Evolutionary conservation across 169 alveolate species (phyloP), one percentile per base, ranked within the genome.

Genomic region (Eimeria necatrix): DNA sequence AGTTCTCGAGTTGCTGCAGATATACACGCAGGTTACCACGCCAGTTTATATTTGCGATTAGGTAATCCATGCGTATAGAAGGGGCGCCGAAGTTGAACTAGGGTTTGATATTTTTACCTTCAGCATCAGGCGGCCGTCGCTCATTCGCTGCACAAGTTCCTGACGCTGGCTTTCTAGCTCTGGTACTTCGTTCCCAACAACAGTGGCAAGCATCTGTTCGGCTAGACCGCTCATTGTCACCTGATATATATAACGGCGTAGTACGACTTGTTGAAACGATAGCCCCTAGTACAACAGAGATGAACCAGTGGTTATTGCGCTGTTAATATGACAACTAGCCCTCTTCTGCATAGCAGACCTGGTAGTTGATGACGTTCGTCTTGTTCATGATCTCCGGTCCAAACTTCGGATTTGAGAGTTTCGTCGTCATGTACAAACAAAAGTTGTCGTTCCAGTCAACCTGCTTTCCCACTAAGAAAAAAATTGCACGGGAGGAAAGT

Each of bases 321-420:
- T 32, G 41, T 32, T 32, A 14, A 16, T 46, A 32, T n/a, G 49
- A 46, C 60, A 1, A 20, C 4, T 0, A 74, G 20, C 85, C 46
- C 61, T 59, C 20, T 74, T 48, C 85, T 46, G 61, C 85, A 46
- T 10, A 59, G 60, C 89, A 16, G 5, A 84, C 91, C 60, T 74
- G 73, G 94, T 97, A 98, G 97, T 98, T 98, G 96, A 98, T 98
- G 93, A 98, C 98, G 91, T 98, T 97, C 12, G 99, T 97, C 95
- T 98, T 98, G 76, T 99, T 99, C 98, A 98, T 98, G 68, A 97
- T 97, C 97, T 98, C 99, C 4, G 99, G 99, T 68, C 99, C 96
- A 94, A 98, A 98, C 96, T 96, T 96, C 3, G 99, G 99, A 87
- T 98, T 98, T 70, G 99, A 98, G 24, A 98, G 98, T 96, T 98